phyloP scores from a whole-genome alignment of 208 protist species.

The Acanthamoeba castellanii region DNA sequence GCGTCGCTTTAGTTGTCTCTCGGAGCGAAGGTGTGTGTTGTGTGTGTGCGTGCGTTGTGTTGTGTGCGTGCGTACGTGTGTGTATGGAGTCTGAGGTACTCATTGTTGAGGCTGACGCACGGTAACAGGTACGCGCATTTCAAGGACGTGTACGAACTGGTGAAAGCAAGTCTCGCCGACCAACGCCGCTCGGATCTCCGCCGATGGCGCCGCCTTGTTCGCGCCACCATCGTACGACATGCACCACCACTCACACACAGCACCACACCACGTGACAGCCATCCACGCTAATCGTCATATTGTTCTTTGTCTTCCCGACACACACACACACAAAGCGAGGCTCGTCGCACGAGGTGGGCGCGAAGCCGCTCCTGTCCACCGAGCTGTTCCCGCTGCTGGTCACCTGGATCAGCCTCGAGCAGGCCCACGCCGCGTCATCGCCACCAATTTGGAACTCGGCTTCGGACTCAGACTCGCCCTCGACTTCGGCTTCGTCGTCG shows the following conservation, averaged over 20 bases:
- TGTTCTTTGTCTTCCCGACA: not conserved
- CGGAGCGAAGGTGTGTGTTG: not conserved
- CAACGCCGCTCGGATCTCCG: not conserved
- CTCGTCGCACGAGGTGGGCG: not conserved
- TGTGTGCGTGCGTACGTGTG: not conserved
- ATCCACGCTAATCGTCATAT: not conserved
- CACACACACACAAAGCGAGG: not conserved
- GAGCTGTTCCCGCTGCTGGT: slow-evolving; percentile 36
- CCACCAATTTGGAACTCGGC: not conserved
- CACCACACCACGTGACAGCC: too few species aligned
- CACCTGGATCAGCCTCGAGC: slow-evolving; percentile 20
- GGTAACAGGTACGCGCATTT: not conserved
- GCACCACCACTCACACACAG: not conserved
- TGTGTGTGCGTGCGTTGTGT: too few species aligned
- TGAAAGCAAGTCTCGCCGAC: not conserved
- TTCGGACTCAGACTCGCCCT: not conserved
- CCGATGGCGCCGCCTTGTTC: not conserved
- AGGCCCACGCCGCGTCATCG: not conserved
- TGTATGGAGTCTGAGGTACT: not conserved
- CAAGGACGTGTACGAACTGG: not conserved
- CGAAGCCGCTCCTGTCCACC: not conserved
- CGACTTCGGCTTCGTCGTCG: not conserved
- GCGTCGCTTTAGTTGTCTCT: not conserved
- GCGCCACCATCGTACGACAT: not conserved
- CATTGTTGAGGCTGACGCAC: not conserved